Percentiles rank a stretch among this genome's conserved stretches.
Conservation (phyloP, 306 rosid species). For the Begonia loranthoides region DNA sequence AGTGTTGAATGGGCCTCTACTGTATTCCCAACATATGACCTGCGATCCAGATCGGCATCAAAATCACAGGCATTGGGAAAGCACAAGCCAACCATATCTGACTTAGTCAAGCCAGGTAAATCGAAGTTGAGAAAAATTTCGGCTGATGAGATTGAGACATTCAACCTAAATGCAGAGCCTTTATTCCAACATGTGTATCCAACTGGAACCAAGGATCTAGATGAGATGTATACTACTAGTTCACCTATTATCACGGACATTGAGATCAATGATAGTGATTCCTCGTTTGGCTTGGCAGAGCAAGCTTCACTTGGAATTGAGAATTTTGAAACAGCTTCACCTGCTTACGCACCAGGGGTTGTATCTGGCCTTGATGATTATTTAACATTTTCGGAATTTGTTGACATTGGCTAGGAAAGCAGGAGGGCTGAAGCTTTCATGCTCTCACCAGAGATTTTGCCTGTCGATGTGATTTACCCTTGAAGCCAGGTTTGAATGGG, state of each 20-base stretch:
- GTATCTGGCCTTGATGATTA: constrained; percentile 56
- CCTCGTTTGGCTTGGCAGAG: constrained; percentile 13
- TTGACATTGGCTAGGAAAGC: constrained; percentile 41
- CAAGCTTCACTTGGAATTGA: constrained; percentile 27
- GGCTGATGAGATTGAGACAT: constrained; percentile 35
- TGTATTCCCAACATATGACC: constrained; percentile 51
- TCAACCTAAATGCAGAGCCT: constrained; percentile 25
- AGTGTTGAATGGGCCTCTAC: constrained; percentile 73
- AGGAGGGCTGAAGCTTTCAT: no score
- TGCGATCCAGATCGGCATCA: constrained; percentile 40
- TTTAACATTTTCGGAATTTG: constrained; percentile 31
- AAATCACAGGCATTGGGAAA: constrained; percentile 63
- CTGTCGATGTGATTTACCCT: no score
- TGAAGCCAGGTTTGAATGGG: no score
- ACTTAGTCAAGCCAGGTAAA: constrained; percentile 45
- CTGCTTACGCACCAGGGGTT: constrained; percentile 32
- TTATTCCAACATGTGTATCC: constrained; percentile 18
- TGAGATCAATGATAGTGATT: constrained; percentile 18
- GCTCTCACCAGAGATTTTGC: no score
- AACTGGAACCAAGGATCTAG: constrained; percentile 18
- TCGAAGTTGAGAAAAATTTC: constrained; percentile 44
- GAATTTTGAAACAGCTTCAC: constrained; percentile 25
- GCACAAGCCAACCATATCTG: constrained; percentile 44
- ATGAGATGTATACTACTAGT: constrained; percentile 23
- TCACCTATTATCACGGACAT: constrained; percentile 17